Evolutionary conservation across 1,139 yeast genomes (phyloP).

Genomic region (Komagataea norvegica): DNA sequence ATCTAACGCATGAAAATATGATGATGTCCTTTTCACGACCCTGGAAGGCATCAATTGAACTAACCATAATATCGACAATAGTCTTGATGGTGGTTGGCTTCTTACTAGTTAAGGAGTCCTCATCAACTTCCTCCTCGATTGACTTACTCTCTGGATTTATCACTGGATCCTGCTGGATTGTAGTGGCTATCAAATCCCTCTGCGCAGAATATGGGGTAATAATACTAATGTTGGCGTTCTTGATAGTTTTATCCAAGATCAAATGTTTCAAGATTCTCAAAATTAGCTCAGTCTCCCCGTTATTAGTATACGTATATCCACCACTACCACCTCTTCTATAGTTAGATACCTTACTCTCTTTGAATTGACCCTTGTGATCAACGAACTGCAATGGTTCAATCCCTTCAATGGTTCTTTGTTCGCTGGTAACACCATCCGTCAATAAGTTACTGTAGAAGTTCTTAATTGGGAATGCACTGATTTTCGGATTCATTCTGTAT

Average conservation of each 20-base stretch:
- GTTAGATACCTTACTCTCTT: slow-evolving; percentile 44
- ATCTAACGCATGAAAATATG: slow-evolving; percentile 57
- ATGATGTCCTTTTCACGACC: slow-evolving; percentile 60
- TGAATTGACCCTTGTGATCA: slow-evolving; percentile 42
- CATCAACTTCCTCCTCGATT: slow-evolving; percentile 48
- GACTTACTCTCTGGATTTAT: slow-evolving; percentile 52
- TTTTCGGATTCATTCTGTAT: slow-evolving; percentile 68
- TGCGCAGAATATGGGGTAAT: slow-evolving; percentile 75
- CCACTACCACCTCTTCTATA: slow-evolving; percentile 34
- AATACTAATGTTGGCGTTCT: slow-evolving; percentile 51
- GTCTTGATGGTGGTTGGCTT: slow-evolving; percentile 55
- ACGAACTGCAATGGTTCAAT: slow-evolving; percentile 52
- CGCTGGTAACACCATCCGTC: slow-evolving; percentile 55
- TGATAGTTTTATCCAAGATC: slow-evolving; percentile 49
- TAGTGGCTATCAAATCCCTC: slow-evolving; percentile 53
- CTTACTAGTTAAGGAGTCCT: slow-evolving; percentile 35
- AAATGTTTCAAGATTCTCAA: slow-evolving; percentile 43
- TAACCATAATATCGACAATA: slow-evolving; percentile 63
- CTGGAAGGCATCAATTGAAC: slow-evolving; percentile 65
- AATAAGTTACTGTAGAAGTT: slow-evolving; percentile 51
- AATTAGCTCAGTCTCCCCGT: slow-evolving; percentile 46
- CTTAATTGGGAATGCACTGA: slow-evolving; percentile 51
- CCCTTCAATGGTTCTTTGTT: slow-evolving; percentile 40
- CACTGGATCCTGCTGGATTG: slow-evolving; percentile 44
- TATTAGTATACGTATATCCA: slow-evolving; percentile 52